Conservation (phyloP, 257 asterid species). For the Capsicum baccatum region DNA sequence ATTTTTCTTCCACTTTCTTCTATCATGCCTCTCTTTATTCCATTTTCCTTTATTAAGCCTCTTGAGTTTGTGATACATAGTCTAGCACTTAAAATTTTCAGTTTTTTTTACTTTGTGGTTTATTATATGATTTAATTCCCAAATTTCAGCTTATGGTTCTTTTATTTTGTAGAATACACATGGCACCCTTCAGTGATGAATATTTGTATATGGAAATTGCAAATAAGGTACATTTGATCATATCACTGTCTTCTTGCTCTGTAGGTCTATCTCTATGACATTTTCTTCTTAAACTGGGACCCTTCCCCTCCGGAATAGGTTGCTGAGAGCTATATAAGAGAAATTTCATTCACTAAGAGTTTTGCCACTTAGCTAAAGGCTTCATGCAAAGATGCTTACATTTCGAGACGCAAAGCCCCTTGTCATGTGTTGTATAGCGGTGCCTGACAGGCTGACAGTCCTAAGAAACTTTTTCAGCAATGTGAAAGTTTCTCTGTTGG, state of each 20-base stretch:
- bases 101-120: not conserved
- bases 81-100: no score
- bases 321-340: constrained; percentile 4
- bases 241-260: not conserved
- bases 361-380: not conserved
- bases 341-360: constrained; percentile 6
- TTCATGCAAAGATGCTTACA: not conserved
- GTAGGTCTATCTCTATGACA: not conserved
- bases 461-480: not conserved
- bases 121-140: not conserved
- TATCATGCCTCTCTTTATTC: constrained; percentile 7
- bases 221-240: constrained; percentile 63
- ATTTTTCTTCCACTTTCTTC: constrained; percentile 4
- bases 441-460: not conserved
- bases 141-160: constrained; percentile 11
- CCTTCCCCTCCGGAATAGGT: not conserved
- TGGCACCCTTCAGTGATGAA: constrained; percentile 99
- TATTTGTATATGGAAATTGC: constrained; percentile 86
- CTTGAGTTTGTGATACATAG: not conserved
- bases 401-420: not conserved
- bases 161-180: constrained; percentile 77
- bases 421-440: not conserved
- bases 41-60: not conserved
- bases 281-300: constrained; percentile 8
- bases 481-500: not conserved